phyloP scores from a whole-genome alignment of 257 asterid genomes.

The Nicotiana paniculata region DNA sequence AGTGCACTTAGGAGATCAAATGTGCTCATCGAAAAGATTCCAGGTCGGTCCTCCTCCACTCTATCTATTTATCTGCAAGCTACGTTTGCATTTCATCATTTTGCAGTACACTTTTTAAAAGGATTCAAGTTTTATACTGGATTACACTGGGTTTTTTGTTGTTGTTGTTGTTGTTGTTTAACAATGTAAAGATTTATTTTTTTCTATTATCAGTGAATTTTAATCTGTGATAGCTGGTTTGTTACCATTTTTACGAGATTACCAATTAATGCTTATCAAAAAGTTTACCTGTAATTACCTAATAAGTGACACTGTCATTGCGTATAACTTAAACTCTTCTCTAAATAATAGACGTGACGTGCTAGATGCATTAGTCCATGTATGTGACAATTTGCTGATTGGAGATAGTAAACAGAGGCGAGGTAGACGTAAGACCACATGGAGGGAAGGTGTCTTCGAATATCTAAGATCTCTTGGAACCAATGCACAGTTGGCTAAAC shows the following conservation, averaged over 20 bases:
- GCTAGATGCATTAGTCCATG: background rate
- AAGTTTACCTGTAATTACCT: too few relatives aligned
- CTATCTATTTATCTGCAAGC: background rate
- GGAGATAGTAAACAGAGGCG: background rate
- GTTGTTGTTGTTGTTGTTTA: too few relatives aligned
- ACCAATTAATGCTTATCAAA: too few relatives aligned
- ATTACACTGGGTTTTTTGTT: too few relatives aligned
- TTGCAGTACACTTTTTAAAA: background rate
- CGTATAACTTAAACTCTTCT: too few relatives aligned
- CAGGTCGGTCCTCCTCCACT: conserved; percentile 36
- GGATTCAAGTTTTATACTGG: too few relatives aligned
- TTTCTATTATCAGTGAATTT: too few relatives aligned
- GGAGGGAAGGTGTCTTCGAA: background rate
- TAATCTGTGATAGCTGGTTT: too few relatives aligned
- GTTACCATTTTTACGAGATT: too few relatives aligned
- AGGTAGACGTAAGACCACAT: background rate
- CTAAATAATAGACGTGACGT: too few relatives aligned
- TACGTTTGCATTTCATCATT: background rate
- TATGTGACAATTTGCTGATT: background rate
- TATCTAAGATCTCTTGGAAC: background rate
- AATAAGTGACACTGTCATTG: too few relatives aligned
- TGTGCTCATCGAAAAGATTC: conserved; percentile 43
- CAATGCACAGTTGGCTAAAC: background rate
- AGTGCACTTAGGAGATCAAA: conserved; percentile 46
- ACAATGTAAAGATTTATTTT: too few relatives aligned